These are phyloP conservation scores for Aegilops umbellulata DNA, from an alignment of 176 grass and related monocot genomes.

Conservation along the genomic window DNA sequence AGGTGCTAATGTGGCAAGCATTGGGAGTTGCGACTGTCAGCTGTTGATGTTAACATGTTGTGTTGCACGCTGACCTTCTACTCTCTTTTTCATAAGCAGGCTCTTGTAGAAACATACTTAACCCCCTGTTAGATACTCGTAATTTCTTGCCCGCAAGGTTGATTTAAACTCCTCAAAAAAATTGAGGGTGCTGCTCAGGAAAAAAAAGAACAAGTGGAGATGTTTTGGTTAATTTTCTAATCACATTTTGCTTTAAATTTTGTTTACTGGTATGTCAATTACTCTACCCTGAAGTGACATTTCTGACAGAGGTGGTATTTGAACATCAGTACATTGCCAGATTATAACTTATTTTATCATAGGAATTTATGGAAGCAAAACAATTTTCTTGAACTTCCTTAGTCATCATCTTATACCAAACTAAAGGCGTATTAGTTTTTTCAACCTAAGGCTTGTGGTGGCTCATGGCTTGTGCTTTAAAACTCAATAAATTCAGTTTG, in stretches of 20 bases:
- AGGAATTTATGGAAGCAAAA: not conserved
- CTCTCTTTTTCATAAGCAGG: too few species aligned
- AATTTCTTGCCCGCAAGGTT: too few species aligned
- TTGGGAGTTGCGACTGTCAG: not conserved
- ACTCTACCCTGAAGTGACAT: not conserved
- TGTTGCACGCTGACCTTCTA: not conserved
- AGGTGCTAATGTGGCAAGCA: not conserved
- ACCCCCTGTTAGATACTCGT: too few species aligned
- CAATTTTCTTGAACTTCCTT: not conserved
- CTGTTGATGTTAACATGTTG: not conserved
- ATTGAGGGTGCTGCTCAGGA: not conserved
- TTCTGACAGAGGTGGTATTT: not conserved
- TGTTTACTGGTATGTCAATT: not conserved
- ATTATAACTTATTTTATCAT: not conserved
- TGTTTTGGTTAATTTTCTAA: not conserved
- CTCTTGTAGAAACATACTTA: too few species aligned
- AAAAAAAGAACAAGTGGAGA: not conserved
- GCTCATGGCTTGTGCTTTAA: not conserved
- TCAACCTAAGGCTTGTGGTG: not conserved
- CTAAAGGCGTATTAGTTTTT: not conserved
- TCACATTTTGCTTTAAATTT: not conserved
- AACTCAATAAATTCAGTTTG: not conserved
- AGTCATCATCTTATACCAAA: conserved; percentile 4
- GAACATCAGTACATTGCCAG: not conserved
- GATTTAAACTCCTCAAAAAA: too few species aligned